Conservation (phyloP, 805 yeast genomes). For the Kodamaea hsintzibuensis region DNA sequence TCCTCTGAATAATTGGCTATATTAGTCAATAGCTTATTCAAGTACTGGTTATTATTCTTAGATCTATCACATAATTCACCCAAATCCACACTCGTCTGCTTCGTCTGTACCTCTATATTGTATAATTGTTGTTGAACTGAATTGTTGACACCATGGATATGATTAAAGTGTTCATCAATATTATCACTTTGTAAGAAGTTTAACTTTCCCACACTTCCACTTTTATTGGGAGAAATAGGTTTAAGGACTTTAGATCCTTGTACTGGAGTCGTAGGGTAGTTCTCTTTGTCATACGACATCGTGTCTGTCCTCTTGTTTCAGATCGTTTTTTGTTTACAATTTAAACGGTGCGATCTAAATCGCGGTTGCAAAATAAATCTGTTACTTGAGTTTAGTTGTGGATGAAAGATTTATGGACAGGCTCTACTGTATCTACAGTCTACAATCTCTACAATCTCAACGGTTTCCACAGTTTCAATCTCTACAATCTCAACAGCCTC, state of each 20-base stretch:
- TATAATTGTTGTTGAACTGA: slow-evolving; percentile 30
- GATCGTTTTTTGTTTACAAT: background rate
- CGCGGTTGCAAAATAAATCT: slow-evolving; percentile 2
- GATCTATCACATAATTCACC: slow-evolving; percentile 39
- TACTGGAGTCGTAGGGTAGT: slow-evolving; percentile 3
- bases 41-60: slow-evolving; percentile 41
- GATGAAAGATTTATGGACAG: no score
- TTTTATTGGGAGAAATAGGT: slow-evolving; percentile 8
- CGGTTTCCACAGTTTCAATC: no score
- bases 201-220: slow-evolving; percentile 21
- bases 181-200: slow-evolving; percentile 34
- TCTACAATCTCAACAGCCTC: no score
- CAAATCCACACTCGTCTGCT: slow-evolving; percentile 37
- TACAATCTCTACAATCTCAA: no score
- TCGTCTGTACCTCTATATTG: slow-evolving; percentile 32
- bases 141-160: slow-evolving; percentile 27
- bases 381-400: no score
- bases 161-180: slow-evolving; percentile 35
- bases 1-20: slow-evolving; percentile 36
- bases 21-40: slow-evolving; percentile 35
- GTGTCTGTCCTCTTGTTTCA: background rate
- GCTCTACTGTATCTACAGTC: no score
- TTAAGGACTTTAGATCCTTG: slow-evolving; percentile 7
- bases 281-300: slow-evolving; percentile 9
- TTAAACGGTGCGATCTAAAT: background rate